Conservation (phyloP, 495 filamentous ascomycete species). For the Penicillium fimorum region DNA sequence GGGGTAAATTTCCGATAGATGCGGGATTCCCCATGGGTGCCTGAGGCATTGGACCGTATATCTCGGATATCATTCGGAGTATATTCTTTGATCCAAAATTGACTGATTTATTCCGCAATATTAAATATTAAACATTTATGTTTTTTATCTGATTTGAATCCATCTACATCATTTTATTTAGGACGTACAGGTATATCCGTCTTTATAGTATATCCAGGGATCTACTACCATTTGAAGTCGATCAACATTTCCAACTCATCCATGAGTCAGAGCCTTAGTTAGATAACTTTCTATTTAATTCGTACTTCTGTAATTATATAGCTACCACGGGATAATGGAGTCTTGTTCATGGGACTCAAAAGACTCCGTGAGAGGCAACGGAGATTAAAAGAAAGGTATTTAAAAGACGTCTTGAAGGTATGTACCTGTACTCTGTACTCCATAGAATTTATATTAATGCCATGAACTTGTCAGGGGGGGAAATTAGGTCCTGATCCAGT, state of each 20-base stretch:
- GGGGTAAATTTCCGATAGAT: constrained; percentile 41
- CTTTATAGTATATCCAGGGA: background rate
- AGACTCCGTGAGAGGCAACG: background rate
- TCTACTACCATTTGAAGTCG: background rate
- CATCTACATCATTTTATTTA: background rate
- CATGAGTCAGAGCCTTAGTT: background rate
- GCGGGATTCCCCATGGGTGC: constrained; percentile 30
- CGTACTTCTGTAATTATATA: background rate
- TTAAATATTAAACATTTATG: background rate
- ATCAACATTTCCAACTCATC: background rate
- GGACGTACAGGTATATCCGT: too few species aligned
- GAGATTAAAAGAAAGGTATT: background rate
- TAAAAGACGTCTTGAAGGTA: background rate
- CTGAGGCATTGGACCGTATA: constrained; percentile 29
- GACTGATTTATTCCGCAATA: background rate
- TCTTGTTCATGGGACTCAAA: background rate
- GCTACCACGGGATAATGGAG: background rate
- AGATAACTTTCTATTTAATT: background rate
- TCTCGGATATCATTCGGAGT: constrained; percentile 5
- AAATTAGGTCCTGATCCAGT: constrained; percentile 17
- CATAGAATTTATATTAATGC: background rate
- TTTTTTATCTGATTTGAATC: background rate
- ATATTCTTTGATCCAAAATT: background rate
- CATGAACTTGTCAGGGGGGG: constrained; percentile 16
- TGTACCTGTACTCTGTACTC: background rate